These are phyloP conservation scores for Coniosporium tulheliwenetii DNA, from an alignment of 2,329 filamentous ascomycete species.

Conservation along the genomic window DNA sequence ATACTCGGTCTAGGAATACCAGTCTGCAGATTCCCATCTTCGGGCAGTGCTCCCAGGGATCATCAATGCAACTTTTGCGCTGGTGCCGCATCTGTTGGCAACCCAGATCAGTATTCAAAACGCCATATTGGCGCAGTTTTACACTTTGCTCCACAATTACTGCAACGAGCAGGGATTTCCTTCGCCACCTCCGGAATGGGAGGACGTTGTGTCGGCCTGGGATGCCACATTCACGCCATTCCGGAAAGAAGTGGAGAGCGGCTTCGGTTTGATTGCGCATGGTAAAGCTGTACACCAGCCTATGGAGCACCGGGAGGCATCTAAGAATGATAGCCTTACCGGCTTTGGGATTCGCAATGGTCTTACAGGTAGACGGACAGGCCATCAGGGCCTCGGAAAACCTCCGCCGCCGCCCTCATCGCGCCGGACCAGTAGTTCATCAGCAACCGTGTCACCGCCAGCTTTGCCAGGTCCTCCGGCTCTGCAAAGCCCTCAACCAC, in stretches of 20 bases:
- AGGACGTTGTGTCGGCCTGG: conserved; percentile 54
- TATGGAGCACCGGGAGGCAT: conserved; percentile 19
- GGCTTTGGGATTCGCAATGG: conserved; percentile 31
- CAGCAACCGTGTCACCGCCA: too few relatives aligned
- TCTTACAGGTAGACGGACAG: not conserved
- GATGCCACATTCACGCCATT: conserved; percentile 45
- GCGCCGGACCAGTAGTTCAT: too few relatives aligned
- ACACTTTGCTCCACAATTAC: conserved; percentile 61
- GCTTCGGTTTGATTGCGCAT: conserved; percentile 44
- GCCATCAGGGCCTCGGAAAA: too few relatives aligned
- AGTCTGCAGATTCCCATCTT: conserved; percentile 59
- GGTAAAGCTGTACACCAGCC: conserved; percentile 50
- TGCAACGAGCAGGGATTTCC: conserved; percentile 54
- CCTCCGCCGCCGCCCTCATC: too few relatives aligned
- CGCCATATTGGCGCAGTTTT: conserved; percentile 59
- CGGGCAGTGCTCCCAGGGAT: conserved; percentile 56
- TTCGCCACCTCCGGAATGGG: conserved; percentile 56
- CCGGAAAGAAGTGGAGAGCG: conserved; percentile 49
- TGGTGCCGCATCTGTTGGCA: conserved; percentile 57
- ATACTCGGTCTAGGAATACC: conserved; percentile 42
- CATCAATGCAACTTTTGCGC: conserved; percentile 51
- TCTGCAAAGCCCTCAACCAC: too few relatives aligned
- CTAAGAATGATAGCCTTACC: conserved; percentile 18
- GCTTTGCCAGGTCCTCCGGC: too few relatives aligned
- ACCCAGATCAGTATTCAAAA: conserved; percentile 65